phyloP scores from a whole-genome alignment of 768 basidiomycete species.

The Artomyces pyxidatus region DNA sequence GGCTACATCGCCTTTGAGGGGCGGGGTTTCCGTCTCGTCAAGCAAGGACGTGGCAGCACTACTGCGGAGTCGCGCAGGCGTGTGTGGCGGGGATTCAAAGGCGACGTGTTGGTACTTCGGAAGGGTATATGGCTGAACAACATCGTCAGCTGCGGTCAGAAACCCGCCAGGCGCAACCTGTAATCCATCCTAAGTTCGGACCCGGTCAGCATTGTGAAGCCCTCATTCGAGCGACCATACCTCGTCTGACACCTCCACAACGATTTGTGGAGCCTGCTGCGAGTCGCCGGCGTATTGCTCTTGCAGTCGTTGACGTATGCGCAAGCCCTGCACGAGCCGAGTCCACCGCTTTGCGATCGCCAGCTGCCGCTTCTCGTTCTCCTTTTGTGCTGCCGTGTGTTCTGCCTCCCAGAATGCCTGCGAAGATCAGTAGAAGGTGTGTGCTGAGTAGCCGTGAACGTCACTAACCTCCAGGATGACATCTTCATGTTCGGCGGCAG shows the following conservation, averaged over 20 bases:
- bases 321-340: conserved; percentile 79
- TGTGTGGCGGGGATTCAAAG: conserved; percentile 11
- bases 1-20: neutral
- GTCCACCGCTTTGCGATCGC: conserved; percentile 83
- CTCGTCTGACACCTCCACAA: neutral
- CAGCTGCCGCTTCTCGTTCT: conserved; percentile 66
- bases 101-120: conserved; percentile 43
- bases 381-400: conserved; percentile 69
- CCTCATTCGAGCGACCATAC: neutral
- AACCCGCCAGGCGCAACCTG: conserved; percentile 42
- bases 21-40: neutral
- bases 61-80: neutral
- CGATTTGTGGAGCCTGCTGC: neutral
- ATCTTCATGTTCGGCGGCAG: conserved; percentile 73
- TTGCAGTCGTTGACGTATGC: conserved; percentile 76
- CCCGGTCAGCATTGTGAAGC: neutral
- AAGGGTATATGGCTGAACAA: conserved; percentile 64
- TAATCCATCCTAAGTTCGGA: neutral
- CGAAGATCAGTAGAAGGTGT: neutral
- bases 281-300: conserved; percentile 56
- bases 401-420: conserved; percentile 86
- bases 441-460: neutral
- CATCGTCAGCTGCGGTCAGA: conserved; percentile 59
- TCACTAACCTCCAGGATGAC: conserved; percentile 60
- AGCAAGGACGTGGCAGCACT: neutral